Percentiles rank a stretch among this genome's conserved stretches.
phyloP scores from a whole-genome alignment of 176 grass and related monocot genomes.

The Neostapfia colusana region DNA sequence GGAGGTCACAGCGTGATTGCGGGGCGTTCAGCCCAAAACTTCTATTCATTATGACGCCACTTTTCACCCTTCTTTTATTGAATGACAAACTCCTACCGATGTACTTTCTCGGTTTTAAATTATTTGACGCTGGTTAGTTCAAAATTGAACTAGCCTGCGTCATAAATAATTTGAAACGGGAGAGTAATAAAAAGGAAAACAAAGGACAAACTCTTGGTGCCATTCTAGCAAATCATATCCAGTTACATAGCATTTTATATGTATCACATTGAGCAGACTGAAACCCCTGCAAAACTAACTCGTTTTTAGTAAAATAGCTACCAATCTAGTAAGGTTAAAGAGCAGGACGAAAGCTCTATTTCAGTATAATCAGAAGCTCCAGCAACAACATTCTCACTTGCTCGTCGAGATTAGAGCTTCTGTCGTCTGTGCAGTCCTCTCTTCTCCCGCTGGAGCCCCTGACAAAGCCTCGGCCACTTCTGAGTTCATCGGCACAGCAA shows the following conservation, averaged over 20 bases:
- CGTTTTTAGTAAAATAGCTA: background rate
- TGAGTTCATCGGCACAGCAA: constrained; percentile 49
- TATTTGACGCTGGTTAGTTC: too few relatives aligned
- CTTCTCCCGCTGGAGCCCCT: constrained; percentile 52
- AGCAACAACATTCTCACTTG: background rate
- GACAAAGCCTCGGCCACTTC: constrained; percentile 66
- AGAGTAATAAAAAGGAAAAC: too few relatives aligned
- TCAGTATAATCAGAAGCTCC: background rate
- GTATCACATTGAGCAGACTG: background rate
- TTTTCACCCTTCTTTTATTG: too few relatives aligned
- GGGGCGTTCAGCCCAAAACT: too few relatives aligned
- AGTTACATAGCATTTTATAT: background rate
- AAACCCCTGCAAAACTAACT: background rate
- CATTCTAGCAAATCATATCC: background rate
- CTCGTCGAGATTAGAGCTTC: constrained; percentile 33
- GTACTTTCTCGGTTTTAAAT: too few relatives aligned
- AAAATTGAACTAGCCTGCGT: too few relatives aligned
- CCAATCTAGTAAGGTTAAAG: background rate
- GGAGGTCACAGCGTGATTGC: too few relatives aligned
- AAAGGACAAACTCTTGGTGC: background rate
- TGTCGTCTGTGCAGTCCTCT: constrained; percentile 39
- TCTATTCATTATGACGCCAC: too few relatives aligned
- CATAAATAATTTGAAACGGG: too few relatives aligned
- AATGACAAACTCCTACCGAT: too few relatives aligned
- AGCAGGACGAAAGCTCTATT: background rate